These are phyloP conservation scores for Fusarium sp. DNA, from an alignment of 2,329 filamentous ascomycete species.

Conservation along the genomic window DNA sequence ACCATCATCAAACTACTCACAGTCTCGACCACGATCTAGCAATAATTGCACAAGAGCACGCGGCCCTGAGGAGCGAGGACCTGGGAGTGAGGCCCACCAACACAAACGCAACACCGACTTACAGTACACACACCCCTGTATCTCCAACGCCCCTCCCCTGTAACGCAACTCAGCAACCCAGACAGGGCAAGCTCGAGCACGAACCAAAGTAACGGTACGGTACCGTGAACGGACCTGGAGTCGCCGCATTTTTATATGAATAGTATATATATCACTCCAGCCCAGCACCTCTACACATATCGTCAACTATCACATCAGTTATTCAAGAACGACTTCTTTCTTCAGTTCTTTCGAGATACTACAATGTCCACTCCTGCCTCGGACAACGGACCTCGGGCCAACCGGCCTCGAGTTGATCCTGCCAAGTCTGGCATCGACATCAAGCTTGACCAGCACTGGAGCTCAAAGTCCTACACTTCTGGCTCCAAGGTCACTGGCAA, in stretches of 20 bases:
- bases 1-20: constrained; percentile 31
- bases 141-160: constrained; percentile 32
- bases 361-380: constrained; percentile 44
- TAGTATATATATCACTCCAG: constrained; percentile 43
- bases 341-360: constrained; percentile 16
- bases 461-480: constrained; percentile 67
- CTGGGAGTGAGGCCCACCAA: constrained; percentile 8
- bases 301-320: constrained; percentile 30
- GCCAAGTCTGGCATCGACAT: constrained; percentile 58
- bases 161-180: constrained; percentile 35
- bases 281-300: constrained; percentile 24
- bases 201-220: constrained; percentile 43
- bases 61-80: constrained; percentile 11
- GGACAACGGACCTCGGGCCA: constrained; percentile 42
- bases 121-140: constrained; percentile 25
- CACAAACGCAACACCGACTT: background rate
- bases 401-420: constrained; percentile 27
- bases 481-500: constrained; percentile 63
- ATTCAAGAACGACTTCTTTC: constrained; percentile 4
- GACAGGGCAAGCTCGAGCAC: constrained; percentile 35
- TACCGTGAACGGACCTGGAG: constrained; percentile 23
- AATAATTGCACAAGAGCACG: constrained; percentile 34
- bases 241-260: constrained; percentile 35
- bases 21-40: constrained; percentile 38
- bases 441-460: constrained; percentile 65